Evolutionary conservation across 2,329 filamentous ascomycete genomes (phyloP).

Genomic region (Aspergillus piperis): DNA sequence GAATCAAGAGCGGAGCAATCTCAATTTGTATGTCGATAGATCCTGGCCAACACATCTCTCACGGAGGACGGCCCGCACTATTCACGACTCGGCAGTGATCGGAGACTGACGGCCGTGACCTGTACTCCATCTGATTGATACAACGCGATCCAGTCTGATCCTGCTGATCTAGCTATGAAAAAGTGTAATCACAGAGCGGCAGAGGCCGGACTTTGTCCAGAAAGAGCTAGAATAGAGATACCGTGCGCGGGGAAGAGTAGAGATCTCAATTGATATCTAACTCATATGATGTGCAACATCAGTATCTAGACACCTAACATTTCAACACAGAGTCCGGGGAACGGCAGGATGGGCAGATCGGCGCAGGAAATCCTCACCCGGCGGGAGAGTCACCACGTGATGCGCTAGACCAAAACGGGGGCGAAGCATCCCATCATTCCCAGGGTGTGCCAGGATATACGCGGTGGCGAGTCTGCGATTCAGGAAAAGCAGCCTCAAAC

Average conservation of each 20-base stretch:
- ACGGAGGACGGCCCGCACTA: neutral
- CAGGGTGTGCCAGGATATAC: constrained; percentile 31
- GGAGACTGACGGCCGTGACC: neutral
- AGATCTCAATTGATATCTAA: neutral
- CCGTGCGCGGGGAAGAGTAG: neutral
- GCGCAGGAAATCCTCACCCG: constrained; percentile 11
- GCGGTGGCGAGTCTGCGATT: constrained; percentile 15
- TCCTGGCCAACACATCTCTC: neutral
- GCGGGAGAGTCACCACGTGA: constrained; percentile 28
- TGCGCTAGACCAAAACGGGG: constrained; percentile 19
- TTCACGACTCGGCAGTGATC: neutral
- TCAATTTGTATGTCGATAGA: neutral
- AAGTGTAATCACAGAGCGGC: neutral
- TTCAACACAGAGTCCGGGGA: constrained; percentile 6
- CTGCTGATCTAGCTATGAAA: neutral
- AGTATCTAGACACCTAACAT: neutral
- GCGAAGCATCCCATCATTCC: constrained; percentile 14
- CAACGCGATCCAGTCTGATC: neutral
- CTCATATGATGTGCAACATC: neutral
- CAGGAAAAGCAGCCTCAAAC: constrained; percentile 4
- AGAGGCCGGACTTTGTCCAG: too few species aligned
- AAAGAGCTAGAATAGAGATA: too few species aligned
- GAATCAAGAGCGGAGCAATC: too few species aligned
- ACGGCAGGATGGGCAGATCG: constrained; percentile 13
- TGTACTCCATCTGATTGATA: neutral